A percentile compares a stretch with the other conserved stretches of the same genome.
phyloP scores from a whole-genome alignment of 1,284 basidiomycete species.

The Bondarzewia mesenterica region DNA sequence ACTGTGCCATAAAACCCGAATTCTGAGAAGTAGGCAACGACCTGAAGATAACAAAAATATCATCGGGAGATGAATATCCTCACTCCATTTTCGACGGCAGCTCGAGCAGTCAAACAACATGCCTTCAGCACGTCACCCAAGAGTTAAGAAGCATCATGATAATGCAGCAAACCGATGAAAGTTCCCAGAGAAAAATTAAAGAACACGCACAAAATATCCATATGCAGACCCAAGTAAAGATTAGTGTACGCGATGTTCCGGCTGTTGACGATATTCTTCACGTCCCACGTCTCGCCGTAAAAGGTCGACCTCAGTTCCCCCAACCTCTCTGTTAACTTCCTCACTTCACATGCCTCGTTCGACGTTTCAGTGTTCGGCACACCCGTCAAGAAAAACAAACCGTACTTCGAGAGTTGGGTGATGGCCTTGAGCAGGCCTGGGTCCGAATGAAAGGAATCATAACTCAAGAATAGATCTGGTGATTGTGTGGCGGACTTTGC shows the following conservation, averaged over 20 bases:
- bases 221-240: constrained; percentile 83
- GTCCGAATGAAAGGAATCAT: constrained; percentile 34
- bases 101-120: too few species aligned
- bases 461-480: constrained; percentile 41
- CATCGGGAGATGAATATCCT: too few species aligned
- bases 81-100: too few species aligned
- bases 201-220: constrained; percentile 77
- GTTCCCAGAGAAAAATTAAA: neutral
- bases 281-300: constrained; percentile 90
- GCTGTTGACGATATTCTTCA: constrained; percentile 68
- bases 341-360: constrained; percentile 57
- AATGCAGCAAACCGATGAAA: too few species aligned
- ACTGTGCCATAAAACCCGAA: too few species aligned
- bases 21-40: too few species aligned
- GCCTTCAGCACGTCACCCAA: too few species aligned
- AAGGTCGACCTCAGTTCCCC: constrained; percentile 83
- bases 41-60: too few species aligned
- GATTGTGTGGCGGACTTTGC: constrained; percentile 24
- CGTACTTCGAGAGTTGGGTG: constrained; percentile 46
- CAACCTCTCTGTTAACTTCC: constrained; percentile 55
- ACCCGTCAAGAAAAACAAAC: constrained; percentile 47
- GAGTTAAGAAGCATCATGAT: too few species aligned
- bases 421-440: constrained; percentile 41
- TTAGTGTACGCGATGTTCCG: constrained; percentile 96
- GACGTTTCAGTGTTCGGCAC: constrained; percentile 51